Evolutionary conservation across 192 early-diverging fungal genomes (phyloP).

Genomic region (Obelidium mucronatum): DNA sequence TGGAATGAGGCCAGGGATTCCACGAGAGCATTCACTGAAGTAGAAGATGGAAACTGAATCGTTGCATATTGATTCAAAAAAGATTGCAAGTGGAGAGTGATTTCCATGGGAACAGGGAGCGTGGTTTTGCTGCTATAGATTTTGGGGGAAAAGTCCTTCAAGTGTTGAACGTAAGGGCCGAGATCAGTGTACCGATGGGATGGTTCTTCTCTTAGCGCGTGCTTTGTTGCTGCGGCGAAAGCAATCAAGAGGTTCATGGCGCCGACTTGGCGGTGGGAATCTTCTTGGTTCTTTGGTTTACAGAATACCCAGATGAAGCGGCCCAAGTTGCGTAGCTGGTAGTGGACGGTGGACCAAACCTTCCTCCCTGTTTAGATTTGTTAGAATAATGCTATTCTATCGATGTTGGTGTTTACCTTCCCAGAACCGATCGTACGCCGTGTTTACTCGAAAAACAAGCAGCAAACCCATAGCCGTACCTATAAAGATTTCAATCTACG

Average conservation of each 20-base stretch:
- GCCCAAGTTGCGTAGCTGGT: conserved; percentile 77
- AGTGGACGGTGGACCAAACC: conserved; percentile 78
- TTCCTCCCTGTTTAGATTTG: conserved; percentile 78
- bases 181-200: conserved; percentile 74
- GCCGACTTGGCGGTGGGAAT: conserved; percentile 48
- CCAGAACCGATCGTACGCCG: conserved; percentile 5
- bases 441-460: conserved; percentile 26
- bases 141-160: neutral
- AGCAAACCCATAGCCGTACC: conserved; percentile 41
- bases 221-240: conserved; percentile 80
- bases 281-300: conserved; percentile 7
- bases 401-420: too few relatives aligned
- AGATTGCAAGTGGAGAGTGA: conserved; percentile 9
- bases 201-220: conserved; percentile 78
- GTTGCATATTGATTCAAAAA: neutral
- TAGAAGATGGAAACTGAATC: neutral
- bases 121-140: neutral
- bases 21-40: conserved; percentile 28
- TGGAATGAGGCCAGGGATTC: conserved; percentile 68
- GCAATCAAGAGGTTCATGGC: conserved; percentile 81
- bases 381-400: neutral
- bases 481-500: too few relatives aligned
- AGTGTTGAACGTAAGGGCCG: conserved; percentile 25
- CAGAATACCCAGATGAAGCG: conserved; percentile 75
- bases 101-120: conserved; percentile 11